Conservation (phyloP, 257 asterid genomes). For the Scutellaria galericulata region DNA sequence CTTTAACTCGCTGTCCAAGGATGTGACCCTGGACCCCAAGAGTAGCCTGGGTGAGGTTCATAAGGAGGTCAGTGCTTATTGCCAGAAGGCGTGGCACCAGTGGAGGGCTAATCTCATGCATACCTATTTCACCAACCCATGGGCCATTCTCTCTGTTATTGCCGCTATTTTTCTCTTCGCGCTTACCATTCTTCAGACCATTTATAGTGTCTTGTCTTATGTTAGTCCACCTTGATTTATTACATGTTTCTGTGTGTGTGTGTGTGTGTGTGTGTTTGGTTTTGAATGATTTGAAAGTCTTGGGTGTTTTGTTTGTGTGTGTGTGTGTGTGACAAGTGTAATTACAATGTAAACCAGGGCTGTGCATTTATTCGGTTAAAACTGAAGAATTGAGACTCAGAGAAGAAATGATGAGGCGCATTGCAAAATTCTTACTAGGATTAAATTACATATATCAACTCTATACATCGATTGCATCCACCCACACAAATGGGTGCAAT, state of each 20-base stretch:
- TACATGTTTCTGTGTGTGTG: no score
- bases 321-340: no score
- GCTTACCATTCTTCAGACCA: conserved; percentile 54
- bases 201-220: conserved; percentile 42
- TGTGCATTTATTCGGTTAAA: no score
- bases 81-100: conserved; percentile 49
- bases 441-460: no score
- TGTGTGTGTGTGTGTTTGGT: no score
- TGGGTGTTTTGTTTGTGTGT: background rate
- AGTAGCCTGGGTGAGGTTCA: conserved; percentile 46
- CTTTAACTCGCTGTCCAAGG: conserved; percentile 63
- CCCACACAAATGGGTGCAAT: background rate
- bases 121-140: conserved; percentile 63
- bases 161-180: conserved; percentile 64
- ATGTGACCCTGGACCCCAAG: conserved; percentile 46
- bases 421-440: no score
- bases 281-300: background rate
- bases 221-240: conserved; percentile 8
- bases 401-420: no score
- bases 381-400: no score
- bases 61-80: conserved; percentile 40
- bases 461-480: no score
- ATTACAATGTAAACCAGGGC: no score
- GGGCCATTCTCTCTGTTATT: conserved; percentile 55
- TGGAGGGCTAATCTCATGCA: conserved; percentile 59